Percentiles rank a stretch among this genome's conserved stretches.
Evolutionary conservation across 2,329 filamentous ascomycete species (phyloP).

Genomic region (Chrysoporthe puriensis): DNA sequence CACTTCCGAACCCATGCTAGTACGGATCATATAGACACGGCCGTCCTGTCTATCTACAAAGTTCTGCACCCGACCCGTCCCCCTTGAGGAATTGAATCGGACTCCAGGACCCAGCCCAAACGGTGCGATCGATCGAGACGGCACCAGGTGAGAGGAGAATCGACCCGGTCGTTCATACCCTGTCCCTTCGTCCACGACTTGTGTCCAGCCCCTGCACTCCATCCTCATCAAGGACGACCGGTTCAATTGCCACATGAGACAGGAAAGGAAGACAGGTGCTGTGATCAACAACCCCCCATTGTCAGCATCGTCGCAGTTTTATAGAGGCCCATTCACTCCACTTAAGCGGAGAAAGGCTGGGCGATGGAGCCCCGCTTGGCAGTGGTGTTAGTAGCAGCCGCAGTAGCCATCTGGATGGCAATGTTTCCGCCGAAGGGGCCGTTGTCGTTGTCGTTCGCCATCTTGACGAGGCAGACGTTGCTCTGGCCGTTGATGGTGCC

Average conservation of each 20-base stretch:
- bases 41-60: slow-evolving; percentile 12
- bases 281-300: neutral
- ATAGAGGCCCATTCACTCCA: no score
- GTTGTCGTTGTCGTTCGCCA: slow-evolving; percentile 45
- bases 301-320: neutral
- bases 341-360: slow-evolving; percentile 14
- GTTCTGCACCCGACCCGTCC: neutral
- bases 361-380: slow-evolving; percentile 8
- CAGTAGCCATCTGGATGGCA: slow-evolving; percentile 43
- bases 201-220: neutral
- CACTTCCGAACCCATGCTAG: no score
- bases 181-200: slow-evolving; percentile 5
- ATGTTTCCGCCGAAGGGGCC: slow-evolving; percentile 48
- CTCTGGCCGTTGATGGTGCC: slow-evolving; percentile 39
- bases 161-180: slow-evolving; percentile 28
- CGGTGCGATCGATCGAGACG: neutral
- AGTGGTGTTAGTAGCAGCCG: slow-evolving; percentile 21
- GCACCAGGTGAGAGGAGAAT: slow-evolving; percentile 22
- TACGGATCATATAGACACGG: slow-evolving; percentile 1
- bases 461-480: slow-evolving; percentile 48
- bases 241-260: neutral
- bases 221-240: neutral
- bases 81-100: neutral
- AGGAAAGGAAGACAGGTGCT: neutral
- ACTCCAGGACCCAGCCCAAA: slow-evolving; percentile 12